Evolutionary conservation across 177 flowering plant species (phyloP), one percentile per base, ranked within the genome.

Genomic region (Vitis hybrid): DNA sequence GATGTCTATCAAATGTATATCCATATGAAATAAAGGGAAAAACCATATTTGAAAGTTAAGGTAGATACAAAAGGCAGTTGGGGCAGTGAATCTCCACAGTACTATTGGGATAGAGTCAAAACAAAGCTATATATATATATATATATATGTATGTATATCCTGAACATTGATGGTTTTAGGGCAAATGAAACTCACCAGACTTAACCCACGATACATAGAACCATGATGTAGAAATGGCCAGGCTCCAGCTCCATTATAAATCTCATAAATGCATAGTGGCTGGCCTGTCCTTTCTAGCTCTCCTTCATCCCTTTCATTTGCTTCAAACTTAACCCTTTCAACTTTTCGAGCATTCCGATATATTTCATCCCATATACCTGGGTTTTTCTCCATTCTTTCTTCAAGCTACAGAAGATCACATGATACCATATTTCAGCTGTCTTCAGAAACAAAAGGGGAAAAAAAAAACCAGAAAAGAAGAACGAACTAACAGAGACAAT

Each of bases 241-340:
- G 26, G 97, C 84, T 60, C 97, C 98, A 69, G 85, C 78, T 71
- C 99, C 98, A 78, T 60, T 66, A 69, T 96, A 96, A 19, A 92
- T 83, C 77, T 96, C 98, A 84, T 93, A 96, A 70, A 96, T 94
- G 80, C 97, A 91, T 54, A 96, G 65, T 51, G 88, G 84, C 74
- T 91, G 98, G 48, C 99, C 99, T 39, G 87, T 90, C 78, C 99
- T 91, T 81, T 96, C 97, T 21, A 96, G 88, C 85, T 96, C 99
- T 66, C 99, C 99, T 78, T 96, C 99, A 79, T 96, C 99, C 76
- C 97, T 87, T 84, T 94, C 98, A 79, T 94, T 91, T 23, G 75
- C 60, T 80, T 91, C 99, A 85, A 87, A 86, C 70, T 79, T 89
- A 45, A 92, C 80, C 68, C 89, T 96, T 61, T 96, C 95, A 72